Base-by-base conservation (phyloP, 176 grass and related monocot genomes). In the Rhynchospora tenuis region DNA sequence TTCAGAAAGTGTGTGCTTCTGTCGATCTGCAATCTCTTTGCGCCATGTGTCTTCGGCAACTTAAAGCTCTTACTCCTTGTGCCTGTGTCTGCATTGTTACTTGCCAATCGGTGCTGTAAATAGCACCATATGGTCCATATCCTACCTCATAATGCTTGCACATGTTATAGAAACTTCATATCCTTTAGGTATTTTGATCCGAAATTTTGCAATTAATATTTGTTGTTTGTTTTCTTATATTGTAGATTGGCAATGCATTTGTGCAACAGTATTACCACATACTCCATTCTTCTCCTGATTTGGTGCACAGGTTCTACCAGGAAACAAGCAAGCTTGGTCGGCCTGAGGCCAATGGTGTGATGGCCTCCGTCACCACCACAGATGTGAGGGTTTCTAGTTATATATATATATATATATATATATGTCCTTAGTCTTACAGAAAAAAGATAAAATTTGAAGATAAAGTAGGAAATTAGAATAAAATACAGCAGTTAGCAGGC, bases 181-280 rank as follows among this genome's bases (percentile, higher is more conserved):
- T 28, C 33, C 46, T 51, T 73, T 77, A 19, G 51, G 17, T 62
- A 23, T 75, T 78, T 66, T 50, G 24, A 64, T 43, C 20, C 47
- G 70, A 42, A 47, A 54, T 22, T 65, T 66, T 43, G 28, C 31
- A 26, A 50, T 28, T 80, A 79, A 63, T 24, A 23, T 85, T 73
- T 24, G 38, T 65, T 56, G 28, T 79, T 24, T 38, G 33, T 47
- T 78, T 46, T 11, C 43, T 76, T 24, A 67, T 76, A 10, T 27
- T 79, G 56, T 83, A 99, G 97, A 91, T 99, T 42, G 97, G 97
- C 26, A 93, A 99, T 89, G 97, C 97, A 51, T 99, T 99, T 72
- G 97, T 99, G 54, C 83, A 95, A 20, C 97, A 99, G 85, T 99
- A 99, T 86, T 99, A 96, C 86, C 92, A 90, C 84, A 96, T 99